Evolutionary conservation across 768 basidiomycete genomes (phyloP), one percentile per base, ranked within the genome.

Genomic region (Mycena haematopus): DNA sequence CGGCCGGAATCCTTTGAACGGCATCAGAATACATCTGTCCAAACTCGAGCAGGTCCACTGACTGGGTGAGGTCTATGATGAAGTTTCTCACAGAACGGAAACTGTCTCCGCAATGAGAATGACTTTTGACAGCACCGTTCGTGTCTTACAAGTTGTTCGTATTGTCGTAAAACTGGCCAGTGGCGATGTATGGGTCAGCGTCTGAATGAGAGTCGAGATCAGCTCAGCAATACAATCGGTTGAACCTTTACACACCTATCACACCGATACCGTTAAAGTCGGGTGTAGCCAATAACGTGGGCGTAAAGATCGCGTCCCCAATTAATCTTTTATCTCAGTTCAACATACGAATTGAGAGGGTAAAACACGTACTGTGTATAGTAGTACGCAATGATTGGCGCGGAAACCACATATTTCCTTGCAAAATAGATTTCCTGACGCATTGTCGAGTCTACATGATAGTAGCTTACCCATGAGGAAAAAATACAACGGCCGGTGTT

Each of bases 71-170:
- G 71, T 92, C 91, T 66, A 93, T 89, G 44, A 91, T 77, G 60
- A 92, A 82, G 73, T 93, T 92, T 60, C 91, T 79, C 35, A 92
- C 80, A 15, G 87, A 88, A 27, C 88, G 86, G 75, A 85, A 87
- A 74, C 87, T 89, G 52, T 56, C 29, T 27, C 21, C 13, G 29
- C 27, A 27, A 33, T 56, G 42, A 56, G 42, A 33, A 45, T 36
- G 11, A 42, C 21, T 38, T n/a, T 17, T 46, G 38, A 45, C 15
- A 55, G 54, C 19, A 45, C 27, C 19, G n/a, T 29, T 27, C 22
- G 27, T 31, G 54, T 60, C 27, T 46, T 60, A 86, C 87, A 91
- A 92, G 70, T 91, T 91, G 74, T 88, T 81, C 70, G 87, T 79
- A 40, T 88, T 87, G 49, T 72, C 69, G 56, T 78, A 85, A 77